Base-by-base conservation (phyloP, 495 filamentous ascomycete genomes). In the Parathielavia hyrcaniae region DNA sequence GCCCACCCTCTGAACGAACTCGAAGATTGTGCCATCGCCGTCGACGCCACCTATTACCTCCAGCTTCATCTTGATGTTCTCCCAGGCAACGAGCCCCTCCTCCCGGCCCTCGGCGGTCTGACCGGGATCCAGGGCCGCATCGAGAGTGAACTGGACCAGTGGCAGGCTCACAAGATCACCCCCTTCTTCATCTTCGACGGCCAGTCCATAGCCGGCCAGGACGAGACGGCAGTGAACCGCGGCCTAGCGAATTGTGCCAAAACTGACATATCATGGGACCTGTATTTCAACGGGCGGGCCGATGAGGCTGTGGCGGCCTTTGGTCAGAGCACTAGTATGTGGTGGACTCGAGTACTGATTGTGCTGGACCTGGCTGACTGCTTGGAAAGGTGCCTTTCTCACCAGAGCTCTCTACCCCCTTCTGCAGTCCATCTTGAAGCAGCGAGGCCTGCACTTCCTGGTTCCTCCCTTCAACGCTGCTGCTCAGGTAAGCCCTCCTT, bases 31-130 rank as follows among this genome's bases (percentile, higher is more conserved):
- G 78, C 84, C 23, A 78, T 96, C 61, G 90, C 85, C 61, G 86
- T 99, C 62, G 95, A 99, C 76, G 93, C 91, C 38, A 83, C 87
- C 30, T 84, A 93, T 72, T 99, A 92, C 73, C 81, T 97, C 53
- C 78, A 83, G 62, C 83, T 83, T 10, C 78, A 93, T 53, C 81
- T 92, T 65, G 79, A 82, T 67, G 79, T 82, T 51, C 71, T 78
- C 45, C 81, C 83, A 26, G 80, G 79, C 40, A 86, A 85, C 53
- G 95, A 99, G 65, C 89, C 91, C 22, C 82, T 99, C 19, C 79
- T 97, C 30, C 80, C 90, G 47, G 95, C 95, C 19, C 81, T 97
- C 16, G 95, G 92, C 26, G 95, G 95, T 46, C 80, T 89, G 56
- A 92, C 95, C 2, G 89, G 95, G 59, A 84, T 86, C 44, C 71